A percentile compares a stretch with the other conserved stretches of the same genome.
Evolutionary conservation across 1,284 basidiomycete species (phyloP).

Genomic region (Melampsora larici-populina): DNA sequence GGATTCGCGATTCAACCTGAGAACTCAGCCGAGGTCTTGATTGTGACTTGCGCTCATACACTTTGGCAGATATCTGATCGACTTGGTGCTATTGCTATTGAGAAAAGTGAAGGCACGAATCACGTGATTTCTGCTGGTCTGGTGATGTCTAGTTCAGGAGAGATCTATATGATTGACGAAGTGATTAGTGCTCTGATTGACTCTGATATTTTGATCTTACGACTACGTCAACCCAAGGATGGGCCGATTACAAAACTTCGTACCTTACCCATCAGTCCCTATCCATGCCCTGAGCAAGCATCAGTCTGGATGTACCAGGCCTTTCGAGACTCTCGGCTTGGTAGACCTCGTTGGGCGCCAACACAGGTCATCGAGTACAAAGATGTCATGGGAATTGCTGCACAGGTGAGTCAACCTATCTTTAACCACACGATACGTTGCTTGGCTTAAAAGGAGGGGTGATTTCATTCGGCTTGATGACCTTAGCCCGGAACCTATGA

Average conservation of each 20-base stretch:
- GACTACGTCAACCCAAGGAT: not conserved
- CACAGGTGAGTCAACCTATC: not conserved
- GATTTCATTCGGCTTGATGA: not conserved
- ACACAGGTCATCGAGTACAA: conserved; percentile 11
- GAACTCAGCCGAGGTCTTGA: not conserved
- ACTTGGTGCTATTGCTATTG: not conserved
- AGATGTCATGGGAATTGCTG: conserved; percentile 14
- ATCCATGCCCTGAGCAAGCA: not conserved
- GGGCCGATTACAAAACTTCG: not conserved
- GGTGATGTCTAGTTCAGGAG: not conserved
- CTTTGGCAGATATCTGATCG: conserved; percentile 3
- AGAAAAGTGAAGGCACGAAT: not conserved
- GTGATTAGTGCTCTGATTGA: not conserved
- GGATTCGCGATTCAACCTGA: conserved; percentile 1
- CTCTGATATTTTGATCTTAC: not conserved
- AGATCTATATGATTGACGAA: not conserved
- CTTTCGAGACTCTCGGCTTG: not conserved
- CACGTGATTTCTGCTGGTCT: not conserved
- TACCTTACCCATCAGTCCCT: conserved; percentile 9
- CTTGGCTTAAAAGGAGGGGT: not conserved
- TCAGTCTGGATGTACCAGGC: not conserved
- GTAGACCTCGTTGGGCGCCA: not conserved
- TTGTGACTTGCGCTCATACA: conserved; percentile 17
- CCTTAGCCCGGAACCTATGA: conserved; percentile 8
- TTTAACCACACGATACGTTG: not conserved